Evolutionary conservation across 1,139 yeast genomes (phyloP).

Genomic region (Arxiozyma slooffiae): DNA sequence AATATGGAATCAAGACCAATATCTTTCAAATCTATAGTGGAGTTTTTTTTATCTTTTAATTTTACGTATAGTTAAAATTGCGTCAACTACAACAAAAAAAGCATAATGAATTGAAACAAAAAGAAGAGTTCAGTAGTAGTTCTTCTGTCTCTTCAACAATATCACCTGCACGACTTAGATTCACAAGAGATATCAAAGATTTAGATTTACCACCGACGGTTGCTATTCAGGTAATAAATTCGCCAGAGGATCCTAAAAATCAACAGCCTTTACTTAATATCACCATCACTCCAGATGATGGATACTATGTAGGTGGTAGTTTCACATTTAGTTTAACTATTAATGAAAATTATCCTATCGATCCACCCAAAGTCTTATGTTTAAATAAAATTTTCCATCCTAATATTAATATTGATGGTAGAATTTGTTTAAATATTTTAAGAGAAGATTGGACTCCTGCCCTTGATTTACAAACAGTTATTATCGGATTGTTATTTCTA

Average conservation of each 20-base stretch:
- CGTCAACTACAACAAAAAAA: slow-evolving; percentile 52
- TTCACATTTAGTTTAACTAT: slow-evolving; percentile 60
- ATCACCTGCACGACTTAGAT: slow-evolving; percentile 45
- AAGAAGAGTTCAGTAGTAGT: slow-evolving; percentile 11
- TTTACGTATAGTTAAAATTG: slow-evolving; percentile 42
- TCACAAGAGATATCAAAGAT: slow-evolving; percentile 50
- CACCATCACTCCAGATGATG: slow-evolving; percentile 63
- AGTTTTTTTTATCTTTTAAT: neutral
- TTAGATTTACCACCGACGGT: slow-evolving; percentile 60
- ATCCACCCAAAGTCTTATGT: slow-evolving; percentile 80
- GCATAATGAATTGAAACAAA: slow-evolving; percentile 32
- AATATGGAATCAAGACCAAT: neutral
- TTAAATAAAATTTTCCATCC: slow-evolving; percentile 77
- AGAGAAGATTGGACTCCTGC: slow-evolving; percentile 98
- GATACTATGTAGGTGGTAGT: slow-evolving; percentile 60
- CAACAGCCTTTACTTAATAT: slow-evolving; percentile 38
- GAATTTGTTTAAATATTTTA: slow-evolving; percentile 80
- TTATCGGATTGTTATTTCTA: slow-evolving; percentile 77
- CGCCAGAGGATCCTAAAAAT: slow-evolving; percentile 44
- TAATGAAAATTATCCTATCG: slow-evolving; percentile 74
- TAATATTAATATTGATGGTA: slow-evolving; percentile 82
- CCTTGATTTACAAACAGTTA: slow-evolving; percentile 65
- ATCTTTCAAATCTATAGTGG: neutral
- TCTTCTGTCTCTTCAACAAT: slow-evolving; percentile 7
- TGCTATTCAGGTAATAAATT: slow-evolving; percentile 45